These are phyloP conservation scores for Rosa multiflora DNA, from an alignment of 306 rosid species.

Conservation along the genomic window DNA sequence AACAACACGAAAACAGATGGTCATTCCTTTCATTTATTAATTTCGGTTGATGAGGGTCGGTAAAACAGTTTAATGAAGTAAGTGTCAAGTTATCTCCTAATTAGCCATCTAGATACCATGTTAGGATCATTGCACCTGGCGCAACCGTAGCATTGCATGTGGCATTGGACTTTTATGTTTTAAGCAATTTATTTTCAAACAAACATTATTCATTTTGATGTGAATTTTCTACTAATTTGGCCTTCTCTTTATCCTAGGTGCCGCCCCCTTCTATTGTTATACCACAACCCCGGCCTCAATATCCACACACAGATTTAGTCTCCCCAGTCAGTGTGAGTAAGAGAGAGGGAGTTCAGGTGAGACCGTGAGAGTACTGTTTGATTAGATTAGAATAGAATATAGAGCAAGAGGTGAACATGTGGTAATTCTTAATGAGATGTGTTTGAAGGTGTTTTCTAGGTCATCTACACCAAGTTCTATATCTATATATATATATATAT, in stretches of 20 bases:
- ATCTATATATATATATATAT: no score
- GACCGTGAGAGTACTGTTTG: background rate
- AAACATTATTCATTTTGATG: background rate
- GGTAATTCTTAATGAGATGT: conserved; percentile 15
- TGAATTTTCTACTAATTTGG: background rate
- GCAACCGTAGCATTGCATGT: conserved; percentile 46
- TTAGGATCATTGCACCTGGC: conserved; percentile 61
- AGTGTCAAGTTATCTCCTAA: conserved; percentile 24
- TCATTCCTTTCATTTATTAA: conserved; percentile 8
- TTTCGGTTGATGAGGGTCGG: conserved; percentile 36
- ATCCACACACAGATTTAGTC: conserved; percentile 24
- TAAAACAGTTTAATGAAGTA: conserved; percentile 30
- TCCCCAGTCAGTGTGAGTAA: conserved; percentile 19
- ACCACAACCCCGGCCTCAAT: conserved; percentile 30
- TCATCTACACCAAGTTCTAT: conserved; percentile 13
- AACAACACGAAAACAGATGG: background rate
- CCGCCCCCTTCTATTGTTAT: conserved; percentile 49
- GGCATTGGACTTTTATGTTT: conserved; percentile 32
- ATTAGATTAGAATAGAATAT: background rate
- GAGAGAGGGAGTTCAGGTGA: conserved; percentile 1
- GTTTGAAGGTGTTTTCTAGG: conserved; percentile 15
- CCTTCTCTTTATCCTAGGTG: conserved; percentile 50
- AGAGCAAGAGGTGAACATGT: conserved; percentile 18
- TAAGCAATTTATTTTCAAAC: background rate
- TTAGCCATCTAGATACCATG: conserved; percentile 33